phyloP scores from a whole-genome alignment of 495 filamentous ascomycete genomes.

The Penicillium lagena region DNA sequence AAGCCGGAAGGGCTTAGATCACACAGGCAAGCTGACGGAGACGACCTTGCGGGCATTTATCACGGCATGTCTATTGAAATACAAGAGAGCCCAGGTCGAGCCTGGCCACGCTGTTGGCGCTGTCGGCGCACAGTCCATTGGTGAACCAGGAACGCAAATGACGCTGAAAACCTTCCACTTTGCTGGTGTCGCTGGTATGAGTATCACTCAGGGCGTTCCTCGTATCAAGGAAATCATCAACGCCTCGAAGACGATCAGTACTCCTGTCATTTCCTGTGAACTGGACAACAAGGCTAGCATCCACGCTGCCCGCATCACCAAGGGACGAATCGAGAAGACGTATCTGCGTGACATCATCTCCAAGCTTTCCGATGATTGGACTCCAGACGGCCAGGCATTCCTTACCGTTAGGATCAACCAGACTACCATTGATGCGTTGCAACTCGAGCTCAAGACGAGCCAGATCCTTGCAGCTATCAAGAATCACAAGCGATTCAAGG shows the following conservation, averaged over 20 bases:
- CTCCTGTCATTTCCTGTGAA: constrained; percentile 83
- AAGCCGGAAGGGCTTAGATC: constrained; percentile 47
- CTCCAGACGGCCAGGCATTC: constrained; percentile 55
- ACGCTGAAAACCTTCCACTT: constrained; percentile 99
- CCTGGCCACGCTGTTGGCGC: constrained; percentile 97
- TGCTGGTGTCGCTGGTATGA: constrained; percentile 98
- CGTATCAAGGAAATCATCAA: constrained; percentile 99
- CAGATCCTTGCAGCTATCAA: constrained; percentile 70
- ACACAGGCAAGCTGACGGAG: constrained; percentile 73
- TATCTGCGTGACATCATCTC: constrained; percentile 53
- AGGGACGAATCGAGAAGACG: constrained; percentile 77
- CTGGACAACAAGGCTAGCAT: constrained; percentile 64
- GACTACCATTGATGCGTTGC: constrained; percentile 66
- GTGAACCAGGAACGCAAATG: constrained; percentile 98
- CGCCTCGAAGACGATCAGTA: constrained; percentile 86
- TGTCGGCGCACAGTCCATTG: constrained; percentile 95
- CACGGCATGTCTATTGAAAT: constrained; percentile 76
- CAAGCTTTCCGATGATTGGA: constrained; percentile 78
- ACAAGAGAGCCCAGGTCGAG: constrained; percentile 81
- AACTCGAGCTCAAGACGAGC: constrained; percentile 62
- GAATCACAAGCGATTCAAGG: constrained; percentile 72
- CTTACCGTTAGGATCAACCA: constrained; percentile 72
- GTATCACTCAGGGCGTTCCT: constrained; percentile 95
- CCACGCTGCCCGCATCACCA: constrained; percentile 75
- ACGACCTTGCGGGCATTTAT: constrained; percentile 71